Percentiles rank a stretch among this genome's conserved stretches.
Evolutionary conservation across 169 alveolate genomes (phyloP).

Genomic region (Plasmodium malariae): DNA sequence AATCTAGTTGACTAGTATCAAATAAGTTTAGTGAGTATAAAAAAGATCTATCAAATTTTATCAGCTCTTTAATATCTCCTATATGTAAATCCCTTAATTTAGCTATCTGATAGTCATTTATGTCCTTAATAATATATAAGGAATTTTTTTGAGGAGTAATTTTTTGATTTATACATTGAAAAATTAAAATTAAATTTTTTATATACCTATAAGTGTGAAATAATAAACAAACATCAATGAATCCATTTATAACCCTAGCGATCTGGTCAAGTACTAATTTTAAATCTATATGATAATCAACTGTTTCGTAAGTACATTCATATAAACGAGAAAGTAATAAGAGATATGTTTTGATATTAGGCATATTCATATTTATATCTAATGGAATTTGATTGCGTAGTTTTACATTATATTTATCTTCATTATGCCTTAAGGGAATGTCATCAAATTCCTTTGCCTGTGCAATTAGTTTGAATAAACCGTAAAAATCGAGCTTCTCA

Average conservation of each 20-base stretch:
- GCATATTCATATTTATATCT: slow-evolving; percentile 90
- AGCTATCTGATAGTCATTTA: slow-evolving; percentile 22
- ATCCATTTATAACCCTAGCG: slow-evolving; percentile 89
- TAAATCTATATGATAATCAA: slow-evolving; percentile 91
- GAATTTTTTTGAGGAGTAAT: slow-evolving; percentile 61
- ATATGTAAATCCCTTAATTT: slow-evolving; percentile 54
- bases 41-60: slow-evolving; percentile 37
- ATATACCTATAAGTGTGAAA: slow-evolving; percentile 65
- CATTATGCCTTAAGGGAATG: slow-evolving; percentile 95
- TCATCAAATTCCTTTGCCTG: slow-evolving; percentile 92
- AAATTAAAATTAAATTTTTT: slow-evolving; percentile 63
- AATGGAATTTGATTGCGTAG: slow-evolving; percentile 90
- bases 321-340: slow-evolving; percentile 85
- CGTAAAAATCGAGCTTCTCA: slow-evolving; percentile 78
- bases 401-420: slow-evolving; percentile 93
- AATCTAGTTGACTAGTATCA: slow-evolving; percentile 43
- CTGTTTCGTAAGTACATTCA: slow-evolving; percentile 91
- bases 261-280: slow-evolving; percentile 90
- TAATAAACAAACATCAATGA: slow-evolving; percentile 83
- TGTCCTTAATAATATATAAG: slow-evolving; percentile 29
- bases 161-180: slow-evolving; percentile 77
- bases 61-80: slow-evolving; percentile 26
- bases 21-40: slow-evolving; percentile 53
- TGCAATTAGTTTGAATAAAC: slow-evolving; percentile 85
- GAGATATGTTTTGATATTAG: slow-evolving; percentile 93